phyloP scores from a whole-genome alignment of 805 yeast genomes.

The Wickerhamomyces tratensis region DNA sequence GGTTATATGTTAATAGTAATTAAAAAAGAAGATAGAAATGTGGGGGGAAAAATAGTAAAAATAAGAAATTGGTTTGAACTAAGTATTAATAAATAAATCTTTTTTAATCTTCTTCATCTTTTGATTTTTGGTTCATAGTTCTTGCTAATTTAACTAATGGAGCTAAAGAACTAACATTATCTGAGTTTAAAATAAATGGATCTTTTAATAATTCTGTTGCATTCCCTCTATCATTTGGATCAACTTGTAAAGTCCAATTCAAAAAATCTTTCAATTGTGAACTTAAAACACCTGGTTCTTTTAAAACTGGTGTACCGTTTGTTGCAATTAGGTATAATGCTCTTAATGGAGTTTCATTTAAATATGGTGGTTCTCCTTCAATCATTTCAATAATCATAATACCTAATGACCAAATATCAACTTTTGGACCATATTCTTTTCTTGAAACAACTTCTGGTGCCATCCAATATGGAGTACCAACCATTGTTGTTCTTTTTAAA shows the following conservation, averaged over 20 bases:
- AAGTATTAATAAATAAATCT: background rate
- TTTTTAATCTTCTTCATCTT: slow-evolving; percentile 20
- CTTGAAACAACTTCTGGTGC: slow-evolving; percentile 97
- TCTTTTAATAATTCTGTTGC: slow-evolving; percentile 65
- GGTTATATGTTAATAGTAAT: too few relatives aligned
- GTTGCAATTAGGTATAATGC: slow-evolving; percentile 93
- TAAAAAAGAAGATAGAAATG: too few relatives aligned
- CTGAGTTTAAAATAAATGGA: slow-evolving; percentile 54
- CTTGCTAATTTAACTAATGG: slow-evolving; percentile 71
- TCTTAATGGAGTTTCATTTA: slow-evolving; percentile 90
- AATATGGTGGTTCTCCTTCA: slow-evolving; percentile 97
- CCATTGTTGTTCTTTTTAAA: slow-evolving; percentile 93
- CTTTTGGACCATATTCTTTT: slow-evolving; percentile 93
- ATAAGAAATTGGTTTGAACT: too few relatives aligned
- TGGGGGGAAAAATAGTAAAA: too few relatives aligned
- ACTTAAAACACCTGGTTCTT: slow-evolving; percentile 77
- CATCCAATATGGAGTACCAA: slow-evolving; percentile 99
- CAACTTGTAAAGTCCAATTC: slow-evolving; percentile 72
- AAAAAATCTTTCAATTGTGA: slow-evolving; percentile 59
- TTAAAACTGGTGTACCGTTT: slow-evolving; percentile 90
- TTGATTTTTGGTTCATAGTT: slow-evolving; percentile 44
- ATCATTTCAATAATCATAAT: slow-evolving; percentile 98
- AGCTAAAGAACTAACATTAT: slow-evolving; percentile 49
- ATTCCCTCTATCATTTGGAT: slow-evolving; percentile 70
- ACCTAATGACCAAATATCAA: slow-evolving; percentile 96